Conservation (phyloP, 208 protist genomes). For the Wallacemonas sp. region DNA sequence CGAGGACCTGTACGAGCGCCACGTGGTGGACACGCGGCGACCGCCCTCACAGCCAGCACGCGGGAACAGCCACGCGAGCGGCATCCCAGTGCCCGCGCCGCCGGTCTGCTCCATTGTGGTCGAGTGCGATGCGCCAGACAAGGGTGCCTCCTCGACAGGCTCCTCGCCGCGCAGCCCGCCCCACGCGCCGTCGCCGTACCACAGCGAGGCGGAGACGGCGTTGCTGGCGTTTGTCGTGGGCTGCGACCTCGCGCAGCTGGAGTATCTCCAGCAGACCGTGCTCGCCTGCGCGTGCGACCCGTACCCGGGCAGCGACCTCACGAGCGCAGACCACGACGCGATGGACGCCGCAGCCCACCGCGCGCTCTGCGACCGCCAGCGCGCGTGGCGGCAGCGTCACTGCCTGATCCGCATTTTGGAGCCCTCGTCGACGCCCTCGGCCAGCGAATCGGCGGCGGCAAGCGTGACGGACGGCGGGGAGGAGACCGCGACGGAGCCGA, state of each 20-base stretch:
- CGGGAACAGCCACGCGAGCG: background rate
- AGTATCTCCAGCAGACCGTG: slow-evolving; percentile 26
- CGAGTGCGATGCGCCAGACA: slow-evolving; percentile 20
- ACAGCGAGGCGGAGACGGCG: background rate
- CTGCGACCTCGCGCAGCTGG: slow-evolving; percentile 44
- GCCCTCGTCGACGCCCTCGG: slow-evolving; percentile 24
- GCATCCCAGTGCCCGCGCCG: slow-evolving; percentile 20
- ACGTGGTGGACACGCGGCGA: slow-evolving; percentile 19
- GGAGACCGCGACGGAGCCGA: background rate
- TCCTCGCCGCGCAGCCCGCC: background rate
- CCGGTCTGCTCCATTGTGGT: slow-evolving; percentile 39
- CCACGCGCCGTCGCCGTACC: background rate
- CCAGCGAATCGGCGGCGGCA: slow-evolving; percentile 16
- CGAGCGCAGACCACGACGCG: background rate
- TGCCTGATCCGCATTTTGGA: slow-evolving; percentile 38
- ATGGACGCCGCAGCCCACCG: background rate
- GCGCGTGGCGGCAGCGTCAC: slow-evolving; percentile 36
- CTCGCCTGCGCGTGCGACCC: slow-evolving; percentile 29
- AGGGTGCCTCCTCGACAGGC: background rate
- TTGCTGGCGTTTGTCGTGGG: slow-evolving; percentile 35
- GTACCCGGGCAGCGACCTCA: slow-evolving; percentile 17
- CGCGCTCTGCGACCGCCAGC: slow-evolving; percentile 1
- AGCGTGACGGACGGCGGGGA: background rate
- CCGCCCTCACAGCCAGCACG: background rate
- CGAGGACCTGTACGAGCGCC: slow-evolving; percentile 26